Conservation (phyloP, 495 filamentous ascomycete genomes). For the Extremus antarcticus region DNA sequence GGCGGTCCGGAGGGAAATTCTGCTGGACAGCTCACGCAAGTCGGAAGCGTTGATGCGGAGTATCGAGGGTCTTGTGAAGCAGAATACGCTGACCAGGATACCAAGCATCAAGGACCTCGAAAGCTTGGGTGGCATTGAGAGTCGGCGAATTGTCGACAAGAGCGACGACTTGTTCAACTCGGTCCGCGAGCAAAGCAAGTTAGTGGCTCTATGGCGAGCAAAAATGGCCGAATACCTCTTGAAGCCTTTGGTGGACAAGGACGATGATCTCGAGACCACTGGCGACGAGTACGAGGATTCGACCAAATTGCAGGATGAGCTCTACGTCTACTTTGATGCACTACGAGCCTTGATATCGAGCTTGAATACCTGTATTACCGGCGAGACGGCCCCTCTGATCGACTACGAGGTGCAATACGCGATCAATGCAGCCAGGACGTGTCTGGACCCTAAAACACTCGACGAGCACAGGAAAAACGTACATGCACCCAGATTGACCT, state of each 20-base stretch:
- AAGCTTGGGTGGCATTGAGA: constrained; percentile 50
- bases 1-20: constrained; percentile 61
- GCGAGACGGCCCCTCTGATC: constrained; percentile 64
- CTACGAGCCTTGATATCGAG: constrained; percentile 67
- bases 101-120: constrained; percentile 45
- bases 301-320: constrained; percentile 71
- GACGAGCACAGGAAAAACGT: constrained; percentile 51
- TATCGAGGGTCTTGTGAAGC: constrained; percentile 35
- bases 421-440: constrained; percentile 47
- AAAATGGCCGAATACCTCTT: constrained; percentile 57
- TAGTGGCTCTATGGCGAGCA: constrained; percentile 63
- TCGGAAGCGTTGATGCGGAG: constrained; percentile 40
- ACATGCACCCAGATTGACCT: constrained; percentile 57
- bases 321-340: constrained; percentile 72
- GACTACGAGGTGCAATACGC: constrained; percentile 60
- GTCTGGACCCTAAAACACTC: constrained; percentile 51
- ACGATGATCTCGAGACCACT: constrained; percentile 59
- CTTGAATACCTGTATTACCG: constrained; percentile 62
- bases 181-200: constrained; percentile 57
- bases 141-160: constrained; percentile 43
- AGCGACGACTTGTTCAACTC: constrained; percentile 42
- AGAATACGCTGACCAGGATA: constrained; percentile 51
- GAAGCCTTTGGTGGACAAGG: constrained; percentile 71
- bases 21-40: constrained; percentile 29
- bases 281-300: constrained; percentile 85